Evolutionary conservation across 1,284 basidiomycete species (phyloP), one percentile per base, ranked within the genome.

Genomic region (Trametes pubescens): DNA sequence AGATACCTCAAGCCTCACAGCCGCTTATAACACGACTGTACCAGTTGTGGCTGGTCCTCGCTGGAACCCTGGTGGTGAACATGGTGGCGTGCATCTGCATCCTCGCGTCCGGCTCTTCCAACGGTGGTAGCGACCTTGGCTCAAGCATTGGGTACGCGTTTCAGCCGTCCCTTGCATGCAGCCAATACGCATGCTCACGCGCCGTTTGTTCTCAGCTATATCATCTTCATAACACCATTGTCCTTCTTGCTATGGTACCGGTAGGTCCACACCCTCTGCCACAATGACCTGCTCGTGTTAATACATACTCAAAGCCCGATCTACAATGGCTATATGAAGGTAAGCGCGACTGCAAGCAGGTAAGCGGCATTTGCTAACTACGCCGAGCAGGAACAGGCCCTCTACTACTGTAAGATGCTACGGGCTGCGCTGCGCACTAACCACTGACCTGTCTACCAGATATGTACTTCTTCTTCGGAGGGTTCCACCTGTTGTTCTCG

Each of bases 281-380:
- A 10, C n/a, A 22, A 26, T 21, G 13, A 9, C 62, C 26, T 52
- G 46, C 56, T 61, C 9, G 51, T 47, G 58, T 35, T 64, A 40
- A 43, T 51, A 32, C 46, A 46, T 62, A 54, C 51, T 22, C 64
- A 24, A 71, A 93, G 95, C 72, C 96, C 97, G 2, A 92, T 97
- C 74, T 99, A 99, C 83, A 96, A 97, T 72, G 96, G 93, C 53
- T 96, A 95, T 81, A 95, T 95, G 90, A 97, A 98, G 85, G 95
- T 91, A 75, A 76, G 81, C 77, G 66, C 58, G 26, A 37, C 34
- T 55, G 54, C 43, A 51, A 52, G 66, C 8, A 22, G 16, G 26
- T 1, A 24, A 2, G 11, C 35, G 14, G 60, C 52, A 38, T 44
- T 57, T 62, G 59, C 61, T 57, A 43, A 51, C 11, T 47, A 5